Evolutionary conservation across 2,329 filamentous ascomycete genomes (phyloP).

Genomic region (Pseudopyrenochaeta lycopersici): DNA sequence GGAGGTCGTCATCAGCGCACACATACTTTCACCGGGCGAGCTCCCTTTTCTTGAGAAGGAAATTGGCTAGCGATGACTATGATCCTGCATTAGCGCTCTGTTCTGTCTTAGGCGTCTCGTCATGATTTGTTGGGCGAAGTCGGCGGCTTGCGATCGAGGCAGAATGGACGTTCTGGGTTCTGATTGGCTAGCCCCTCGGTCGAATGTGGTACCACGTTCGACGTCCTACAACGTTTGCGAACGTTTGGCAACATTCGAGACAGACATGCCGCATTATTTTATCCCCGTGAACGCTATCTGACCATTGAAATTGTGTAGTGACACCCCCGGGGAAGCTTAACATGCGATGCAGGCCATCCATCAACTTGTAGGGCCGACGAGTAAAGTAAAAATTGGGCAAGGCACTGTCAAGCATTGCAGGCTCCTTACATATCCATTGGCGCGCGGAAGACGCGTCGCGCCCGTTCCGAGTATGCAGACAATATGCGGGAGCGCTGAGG

Average conservation of each 20-base stretch:
- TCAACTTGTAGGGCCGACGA: not conserved
- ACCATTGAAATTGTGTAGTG: not conserved
- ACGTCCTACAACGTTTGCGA: conserved; percentile 36
- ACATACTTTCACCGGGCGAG: not conserved
- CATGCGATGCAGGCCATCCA: not conserved
- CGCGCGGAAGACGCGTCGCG: conserved; percentile 22
- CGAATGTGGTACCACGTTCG: conserved; percentile 28
- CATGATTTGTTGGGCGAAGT: conserved; percentile 36
- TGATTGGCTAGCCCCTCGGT: conserved; percentile 32
- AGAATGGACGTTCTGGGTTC: conserved; percentile 25
- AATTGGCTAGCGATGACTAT: not conserved
- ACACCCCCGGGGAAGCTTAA: not conserved
- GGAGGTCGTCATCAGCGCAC: not conserved
- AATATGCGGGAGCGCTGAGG: conserved; percentile 41
- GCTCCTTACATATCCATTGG: conserved; percentile 21
- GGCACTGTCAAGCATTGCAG: conserved; percentile 2
- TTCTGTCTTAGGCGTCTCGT: conserved; percentile 14
- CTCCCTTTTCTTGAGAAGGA: conserved; percentile 1
- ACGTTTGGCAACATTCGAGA: conserved; percentile 26
- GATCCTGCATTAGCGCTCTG: conserved; percentile 23
- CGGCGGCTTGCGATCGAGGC: conserved; percentile 34
- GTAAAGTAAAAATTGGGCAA: not conserved
- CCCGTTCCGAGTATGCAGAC: conserved; percentile 33
- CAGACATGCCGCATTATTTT: conserved; percentile 15
- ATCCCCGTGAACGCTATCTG: not conserved